Evolutionary conservation across 1,284 basidiomycete species (phyloP).

Genomic region (Cystobasidium sp.): DNA sequence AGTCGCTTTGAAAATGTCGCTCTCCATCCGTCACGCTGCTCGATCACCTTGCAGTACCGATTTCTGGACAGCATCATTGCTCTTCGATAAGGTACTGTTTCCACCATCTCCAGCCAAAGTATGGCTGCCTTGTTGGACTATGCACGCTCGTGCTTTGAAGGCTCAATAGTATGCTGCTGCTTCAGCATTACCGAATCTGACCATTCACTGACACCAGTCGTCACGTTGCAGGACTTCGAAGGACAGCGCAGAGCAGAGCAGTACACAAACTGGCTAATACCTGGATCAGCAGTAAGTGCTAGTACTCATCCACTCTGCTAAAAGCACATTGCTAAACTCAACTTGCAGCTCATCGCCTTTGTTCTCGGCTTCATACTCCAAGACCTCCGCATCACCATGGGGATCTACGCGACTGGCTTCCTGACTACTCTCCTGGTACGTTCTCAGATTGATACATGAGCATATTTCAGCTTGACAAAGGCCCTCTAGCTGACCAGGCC

Average conservation of each 20-base stretch:
- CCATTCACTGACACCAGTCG: not conserved
- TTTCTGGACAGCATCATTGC: too few relatives aligned
- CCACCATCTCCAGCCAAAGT: not conserved
- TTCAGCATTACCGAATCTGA: not conserved
- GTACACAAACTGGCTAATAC: conserved; percentile 39
- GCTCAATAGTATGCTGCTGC: conserved; percentile 43
- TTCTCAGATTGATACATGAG: too few relatives aligned
- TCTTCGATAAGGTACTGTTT: not conserved
- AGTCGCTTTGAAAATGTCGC: too few relatives aligned
- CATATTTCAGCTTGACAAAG: too few relatives aligned
- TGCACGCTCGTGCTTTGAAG: conserved; percentile 43
- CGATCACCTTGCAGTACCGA: too few relatives aligned
- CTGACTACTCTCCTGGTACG: conserved; percentile 30
- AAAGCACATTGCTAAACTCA: not conserved
- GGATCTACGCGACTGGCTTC: conserved; percentile 39
- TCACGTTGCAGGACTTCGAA: conserved; percentile 47
- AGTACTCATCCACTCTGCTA: not conserved
- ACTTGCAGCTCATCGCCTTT: conserved; percentile 46
- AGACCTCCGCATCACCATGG: conserved; percentile 41
- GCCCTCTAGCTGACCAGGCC: too few relatives aligned
- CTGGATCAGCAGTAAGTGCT: conserved; percentile 39
- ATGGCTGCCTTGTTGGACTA: conserved; percentile 31
- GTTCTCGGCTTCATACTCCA: conserved; percentile 46
- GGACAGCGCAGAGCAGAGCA: conserved; percentile 48
- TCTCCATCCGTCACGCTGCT: too few relatives aligned